These are phyloP conservation scores for Aquilaria sinensis DNA, from an alignment of 345 rosid genomes.

Conservation along the genomic window DNA sequence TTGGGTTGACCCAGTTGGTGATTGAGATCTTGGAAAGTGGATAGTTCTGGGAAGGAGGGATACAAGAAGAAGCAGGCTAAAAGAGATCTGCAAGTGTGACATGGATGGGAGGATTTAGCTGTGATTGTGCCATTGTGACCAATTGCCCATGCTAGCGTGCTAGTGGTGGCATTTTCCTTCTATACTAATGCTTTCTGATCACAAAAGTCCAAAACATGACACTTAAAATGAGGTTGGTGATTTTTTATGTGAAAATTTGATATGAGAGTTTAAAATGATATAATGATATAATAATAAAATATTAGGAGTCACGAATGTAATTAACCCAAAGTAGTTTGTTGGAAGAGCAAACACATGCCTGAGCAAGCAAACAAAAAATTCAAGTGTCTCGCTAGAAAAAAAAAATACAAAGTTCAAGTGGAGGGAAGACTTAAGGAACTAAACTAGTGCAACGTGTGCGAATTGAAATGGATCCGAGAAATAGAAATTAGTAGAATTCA, in stretches of 20 bases:
- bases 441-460: slow-evolving; percentile 2
- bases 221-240: slow-evolving; percentile 44
- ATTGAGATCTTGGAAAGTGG: neutral
- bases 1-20: slow-evolving; percentile 23
- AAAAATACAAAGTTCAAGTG: neutral
- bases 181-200: slow-evolving; percentile 67
- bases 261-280: too few relatives aligned
- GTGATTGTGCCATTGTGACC: too few relatives aligned
- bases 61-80: too few relatives aligned
- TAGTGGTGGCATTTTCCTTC: slow-evolving; percentile 18
- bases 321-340: slow-evolving; percentile 26
- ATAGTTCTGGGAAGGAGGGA: neutral
- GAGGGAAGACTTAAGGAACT: slow-evolving; percentile 2
- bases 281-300: too few relatives aligned
- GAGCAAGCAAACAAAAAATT: too few relatives aligned
- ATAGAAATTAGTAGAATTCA: slow-evolving; percentile 11
- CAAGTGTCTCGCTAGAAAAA: slow-evolving; percentile 4
- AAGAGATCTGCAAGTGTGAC: neutral
- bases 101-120: too few relatives aligned
- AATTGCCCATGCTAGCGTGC: too few relatives aligned
- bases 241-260: slow-evolving; percentile 52
- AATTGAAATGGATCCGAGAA: slow-evolving; percentile 5
- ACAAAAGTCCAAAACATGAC: slow-evolving; percentile 75
- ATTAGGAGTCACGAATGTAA: slow-evolving; percentile 14
- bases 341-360: too few relatives aligned